phyloP scores from a whole-genome alignment of 345 rosid species.

The Microcos paniculata region DNA sequence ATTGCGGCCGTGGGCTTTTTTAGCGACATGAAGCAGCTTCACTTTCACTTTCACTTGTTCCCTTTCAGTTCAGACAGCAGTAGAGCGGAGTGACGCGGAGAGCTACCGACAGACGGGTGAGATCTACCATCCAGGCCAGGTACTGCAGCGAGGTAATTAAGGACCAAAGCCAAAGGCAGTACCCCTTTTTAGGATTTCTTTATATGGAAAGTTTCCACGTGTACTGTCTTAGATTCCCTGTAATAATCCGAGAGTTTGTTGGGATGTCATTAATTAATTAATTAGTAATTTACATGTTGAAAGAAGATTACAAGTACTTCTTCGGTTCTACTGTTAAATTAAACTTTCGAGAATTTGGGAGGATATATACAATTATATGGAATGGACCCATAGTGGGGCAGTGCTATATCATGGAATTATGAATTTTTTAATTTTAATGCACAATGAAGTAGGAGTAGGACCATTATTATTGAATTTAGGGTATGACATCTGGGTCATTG shows the following conservation, averaged over 20 bases:
- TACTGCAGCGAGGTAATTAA: not conserved
- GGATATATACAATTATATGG: not conserved
- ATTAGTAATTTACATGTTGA: not conserved
- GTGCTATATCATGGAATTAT: not conserved
- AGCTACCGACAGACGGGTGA: slow-evolving; percentile 10
- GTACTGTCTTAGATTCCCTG: not conserved
- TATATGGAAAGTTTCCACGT: not conserved
- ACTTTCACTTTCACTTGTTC: not conserved
- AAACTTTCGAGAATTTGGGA: not conserved
- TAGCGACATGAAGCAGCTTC: not conserved
- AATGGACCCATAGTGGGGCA: not conserved
- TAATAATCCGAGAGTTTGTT: not conserved
- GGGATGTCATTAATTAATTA: too few species aligned
- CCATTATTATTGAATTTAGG: too few species aligned
- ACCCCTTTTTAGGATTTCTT: slow-evolving; percentile 1
- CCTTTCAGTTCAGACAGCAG: not conserved
- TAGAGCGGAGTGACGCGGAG: not conserved
- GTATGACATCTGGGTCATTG: too few species aligned
- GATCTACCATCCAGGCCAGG: slow-evolving; percentile 1
- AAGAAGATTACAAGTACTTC: too few species aligned
- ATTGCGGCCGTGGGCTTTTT: slow-evolving; percentile 23
- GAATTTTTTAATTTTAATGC: too few species aligned
- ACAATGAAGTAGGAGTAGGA: too few species aligned
- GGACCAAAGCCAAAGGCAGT: not conserved
- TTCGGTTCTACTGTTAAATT: too few species aligned